phyloP scores from a whole-genome alignment of 495 filamentous ascomycete genomes.

The Podospora pseudopauciseta region DNA sequence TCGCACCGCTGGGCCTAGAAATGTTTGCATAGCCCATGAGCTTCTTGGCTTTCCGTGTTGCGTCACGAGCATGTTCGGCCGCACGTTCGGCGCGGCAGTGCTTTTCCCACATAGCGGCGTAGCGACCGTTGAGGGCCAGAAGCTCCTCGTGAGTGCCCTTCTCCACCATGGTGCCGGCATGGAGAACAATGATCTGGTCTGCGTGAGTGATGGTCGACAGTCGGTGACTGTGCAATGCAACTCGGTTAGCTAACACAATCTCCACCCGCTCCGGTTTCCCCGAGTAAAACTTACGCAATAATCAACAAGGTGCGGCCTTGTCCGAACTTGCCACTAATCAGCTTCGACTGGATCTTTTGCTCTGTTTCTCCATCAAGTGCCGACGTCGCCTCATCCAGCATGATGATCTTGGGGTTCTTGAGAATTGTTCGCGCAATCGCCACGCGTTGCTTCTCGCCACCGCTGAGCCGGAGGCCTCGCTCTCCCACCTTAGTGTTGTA shows the following conservation, averaged over 20 bases:
- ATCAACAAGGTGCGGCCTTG: constrained; percentile 75
- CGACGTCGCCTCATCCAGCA: constrained; percentile 94
- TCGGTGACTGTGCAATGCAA: constrained; percentile 56
- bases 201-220: constrained; percentile 92
- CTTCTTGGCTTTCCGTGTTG: constrained; percentile 55
- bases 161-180: constrained; percentile 79
- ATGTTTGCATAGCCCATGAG: constrained; percentile 48
- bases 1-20: constrained; percentile 24
- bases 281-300: constrained; percentile 49
- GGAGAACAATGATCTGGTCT: constrained; percentile 91
- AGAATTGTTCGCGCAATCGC: constrained; percentile 95
- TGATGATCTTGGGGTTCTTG: constrained; percentile 92
- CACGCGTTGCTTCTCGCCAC: constrained; percentile 95
- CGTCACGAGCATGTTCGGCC: constrained; percentile 63
- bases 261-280: background rate
- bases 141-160: constrained; percentile 83
- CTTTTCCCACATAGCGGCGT: constrained; percentile 93
- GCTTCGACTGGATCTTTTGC: constrained; percentile 86
- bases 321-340: constrained; percentile 72
- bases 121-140: constrained; percentile 70
- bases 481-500: constrained; percentile 94
- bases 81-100: constrained; percentile 87
- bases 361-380: constrained; percentile 94
- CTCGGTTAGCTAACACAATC: constrained; percentile 4
- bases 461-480: constrained; percentile 85